These are phyloP conservation scores for Fraxinus greggii DNA, from an alignment of 305 asterid species.

Conservation along the genomic window DNA sequence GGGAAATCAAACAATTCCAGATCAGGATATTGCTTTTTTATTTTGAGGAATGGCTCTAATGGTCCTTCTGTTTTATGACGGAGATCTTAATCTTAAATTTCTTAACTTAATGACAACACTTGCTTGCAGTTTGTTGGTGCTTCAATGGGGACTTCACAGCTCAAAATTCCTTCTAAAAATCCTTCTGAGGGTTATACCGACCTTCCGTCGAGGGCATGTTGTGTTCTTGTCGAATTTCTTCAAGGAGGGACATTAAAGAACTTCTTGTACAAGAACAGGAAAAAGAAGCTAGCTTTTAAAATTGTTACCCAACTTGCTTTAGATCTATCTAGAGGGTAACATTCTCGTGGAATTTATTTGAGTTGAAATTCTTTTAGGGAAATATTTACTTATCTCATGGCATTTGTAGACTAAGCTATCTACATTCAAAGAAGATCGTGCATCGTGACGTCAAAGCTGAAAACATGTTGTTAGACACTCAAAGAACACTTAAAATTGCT, in stretches of 20 bases:
- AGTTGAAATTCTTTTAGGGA: neutral
- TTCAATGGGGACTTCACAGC: conserved; percentile 48
- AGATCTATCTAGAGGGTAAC: conserved; percentile 56
- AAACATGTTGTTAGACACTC: neutral
- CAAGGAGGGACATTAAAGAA: conserved; percentile 54
- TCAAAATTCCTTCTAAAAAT: conserved; percentile 33
- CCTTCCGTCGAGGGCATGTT: conserved; percentile 45
- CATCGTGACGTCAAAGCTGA: neutral
- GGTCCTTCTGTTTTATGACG: neutral
- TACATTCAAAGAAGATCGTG: neutral
- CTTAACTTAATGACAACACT: neutral
- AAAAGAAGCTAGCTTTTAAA: conserved; percentile 42
- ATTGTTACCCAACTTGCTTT: conserved; percentile 52
- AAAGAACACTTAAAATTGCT: neutral
- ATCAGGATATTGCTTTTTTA: neutral
- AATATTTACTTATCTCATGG: neutral
- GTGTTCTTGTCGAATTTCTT: conserved; percentile 55
- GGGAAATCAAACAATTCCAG: neutral
- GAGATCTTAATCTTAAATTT: neutral
- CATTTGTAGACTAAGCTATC: neutral
- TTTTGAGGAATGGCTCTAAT: neutral
- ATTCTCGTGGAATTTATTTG: neutral
- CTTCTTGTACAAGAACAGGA: conserved; percentile 35
- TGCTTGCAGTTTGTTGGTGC: conserved; percentile 59
- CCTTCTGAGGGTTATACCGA: conserved; percentile 31